Evolutionary conservation across 371 early-diverging fungal genomes (phyloP), one percentile per base, ranked within the genome.

Genomic region (Umbelopsis sp.): DNA sequence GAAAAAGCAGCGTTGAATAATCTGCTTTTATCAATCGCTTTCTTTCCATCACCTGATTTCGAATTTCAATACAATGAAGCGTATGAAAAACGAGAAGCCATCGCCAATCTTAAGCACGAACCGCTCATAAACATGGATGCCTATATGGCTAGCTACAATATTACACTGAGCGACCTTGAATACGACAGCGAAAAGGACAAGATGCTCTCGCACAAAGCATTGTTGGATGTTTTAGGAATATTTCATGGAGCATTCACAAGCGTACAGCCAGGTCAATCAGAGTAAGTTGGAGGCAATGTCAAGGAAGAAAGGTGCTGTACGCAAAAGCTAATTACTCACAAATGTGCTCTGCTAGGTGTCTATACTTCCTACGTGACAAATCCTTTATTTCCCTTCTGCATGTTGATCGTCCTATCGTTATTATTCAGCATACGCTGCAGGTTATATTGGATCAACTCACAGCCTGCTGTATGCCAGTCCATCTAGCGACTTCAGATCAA

Each of bases 1-100:
- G 57, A 35, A 14, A 57, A 57, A 16, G 57, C 57, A 18, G 57
- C 57, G 22, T 57, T 57, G 18, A 29, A 57, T 29, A 57, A 57
- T n/a, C 16, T 57, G 7, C 8, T 57, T 4, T 57, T 57, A 35
- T 29, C 57, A 0, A 57, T 57, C 6, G 11, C 57, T 2, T 57
- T 35, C 35, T 57, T 57, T 35, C 57, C 57, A 2, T 57, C 57
- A 4, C 57, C 57, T 25, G 57, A 57, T 10, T 57, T 57, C 14
- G 35, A 57, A 35, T 29, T 12, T 3, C 57, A 57, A 5, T 57
- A 35, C 18, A 32, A 57, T 18, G 11, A 35, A n/a, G 57, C 57
- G 5, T 35, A 57, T 14, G 57, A 57, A 14, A 57, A 57, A 18
- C 12, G 12, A n/a, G 57, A 57, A 57, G 57, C 57, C 2, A 57